Conservation (phyloP, 2,329 filamentous ascomycete genomes). For the Fusarium kyushuense region DNA sequence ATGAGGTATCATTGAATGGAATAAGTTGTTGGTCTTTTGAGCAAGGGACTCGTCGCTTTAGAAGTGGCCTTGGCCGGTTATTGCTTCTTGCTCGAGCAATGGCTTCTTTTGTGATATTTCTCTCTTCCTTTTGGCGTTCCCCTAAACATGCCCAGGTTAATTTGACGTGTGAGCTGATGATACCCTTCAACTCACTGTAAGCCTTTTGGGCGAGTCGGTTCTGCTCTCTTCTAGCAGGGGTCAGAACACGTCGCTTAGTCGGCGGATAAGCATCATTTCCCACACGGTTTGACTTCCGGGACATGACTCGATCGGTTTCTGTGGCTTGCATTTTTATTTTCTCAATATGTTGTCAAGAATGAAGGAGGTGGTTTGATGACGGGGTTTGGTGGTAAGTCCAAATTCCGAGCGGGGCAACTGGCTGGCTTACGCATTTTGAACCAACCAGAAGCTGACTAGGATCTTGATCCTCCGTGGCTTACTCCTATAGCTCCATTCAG, state of each 20-base stretch:
- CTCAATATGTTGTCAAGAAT: not conserved
- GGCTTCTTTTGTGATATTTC: not conserved
- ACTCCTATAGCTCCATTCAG: slow-evolving; percentile 1
- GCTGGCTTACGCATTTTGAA: slow-evolving; percentile 38
- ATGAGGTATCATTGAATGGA: not conserved
- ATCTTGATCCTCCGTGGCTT: slow-evolving; percentile 5
- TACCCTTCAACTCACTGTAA: slow-evolving; percentile 34
- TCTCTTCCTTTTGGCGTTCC: slow-evolving; percentile 33
- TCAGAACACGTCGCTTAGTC: slow-evolving; percentile 32
- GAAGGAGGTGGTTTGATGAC: not conserved
- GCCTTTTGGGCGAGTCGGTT: slow-evolving; percentile 45
- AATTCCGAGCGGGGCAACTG: not conserved
- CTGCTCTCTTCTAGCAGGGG: slow-evolving; percentile 43
- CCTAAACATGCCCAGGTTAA: slow-evolving; percentile 6
- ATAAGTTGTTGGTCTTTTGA: not conserved
- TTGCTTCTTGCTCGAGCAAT: not conserved
- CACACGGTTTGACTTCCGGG: not conserved
- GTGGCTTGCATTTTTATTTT: fast-evolving
- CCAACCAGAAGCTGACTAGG: slow-evolving; percentile 23
- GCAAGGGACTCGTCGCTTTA: not conserved
- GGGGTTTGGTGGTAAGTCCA: slow-evolving; percentile 4
- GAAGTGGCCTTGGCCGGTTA: not conserved
- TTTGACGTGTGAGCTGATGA: fast-evolving
- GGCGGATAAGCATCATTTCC: not conserved
- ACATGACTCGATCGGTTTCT: fast-evolving